Conservation (phyloP, 345 rosid genomes). For the Angophora floribunda region DNA sequence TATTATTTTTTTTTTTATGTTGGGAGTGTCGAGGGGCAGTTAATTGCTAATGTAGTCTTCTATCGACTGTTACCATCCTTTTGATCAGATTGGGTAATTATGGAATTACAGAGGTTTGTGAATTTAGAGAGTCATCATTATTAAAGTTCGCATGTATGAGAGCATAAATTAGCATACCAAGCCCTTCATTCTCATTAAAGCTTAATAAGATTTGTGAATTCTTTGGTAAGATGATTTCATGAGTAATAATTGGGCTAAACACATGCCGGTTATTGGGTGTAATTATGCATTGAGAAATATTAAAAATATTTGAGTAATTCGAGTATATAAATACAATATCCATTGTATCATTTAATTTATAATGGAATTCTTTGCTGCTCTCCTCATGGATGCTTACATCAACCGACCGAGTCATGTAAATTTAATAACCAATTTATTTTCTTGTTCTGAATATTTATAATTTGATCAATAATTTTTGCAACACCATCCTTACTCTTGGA, state of each 20-base stretch:
- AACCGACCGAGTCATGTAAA: too few relatives aligned
- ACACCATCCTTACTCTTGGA: slow-evolving; percentile 2
- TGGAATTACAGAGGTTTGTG: background rate
- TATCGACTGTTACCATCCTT: background rate
- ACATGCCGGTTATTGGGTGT: background rate
- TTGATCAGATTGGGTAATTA: background rate
- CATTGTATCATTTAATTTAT: too few relatives aligned
- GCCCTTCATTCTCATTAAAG: background rate
- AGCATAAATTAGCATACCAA: background rate
- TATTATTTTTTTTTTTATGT: background rate
- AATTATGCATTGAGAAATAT: background rate
- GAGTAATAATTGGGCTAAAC: background rate
- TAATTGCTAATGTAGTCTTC: background rate
- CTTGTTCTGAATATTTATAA: too few relatives aligned
- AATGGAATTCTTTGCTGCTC: background rate
- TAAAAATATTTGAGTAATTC: background rate
- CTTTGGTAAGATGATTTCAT: background rate
- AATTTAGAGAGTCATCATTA: background rate
- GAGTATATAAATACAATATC: too few relatives aligned
- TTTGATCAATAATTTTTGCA: too few relatives aligned
- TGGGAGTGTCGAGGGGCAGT: background rate
- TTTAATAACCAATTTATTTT: too few relatives aligned
- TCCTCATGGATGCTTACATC: too few relatives aligned
- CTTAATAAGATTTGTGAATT: background rate
- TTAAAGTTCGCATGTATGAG: background rate